Base-by-base conservation (phyloP, 2,329 filamentous ascomycete genomes). In the Bipolaris oryzae region DNA sequence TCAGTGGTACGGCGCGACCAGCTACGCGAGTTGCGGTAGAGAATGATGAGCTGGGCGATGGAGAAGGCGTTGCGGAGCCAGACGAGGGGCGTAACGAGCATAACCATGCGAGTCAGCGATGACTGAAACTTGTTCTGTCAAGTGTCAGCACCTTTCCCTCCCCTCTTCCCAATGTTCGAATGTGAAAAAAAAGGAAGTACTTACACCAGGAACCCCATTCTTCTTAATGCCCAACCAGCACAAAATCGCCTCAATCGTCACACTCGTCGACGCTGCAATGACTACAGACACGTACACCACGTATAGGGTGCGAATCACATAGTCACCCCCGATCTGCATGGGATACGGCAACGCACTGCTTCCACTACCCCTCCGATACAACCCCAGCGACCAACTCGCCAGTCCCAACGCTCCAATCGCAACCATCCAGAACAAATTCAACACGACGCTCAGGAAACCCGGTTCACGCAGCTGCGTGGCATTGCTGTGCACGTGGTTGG, bases 1-100 rank as follows among this genome's bases (percentile, higher is more conserved):
- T 60, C 58, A 37, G 62, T 66, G 15, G 63, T 64, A 10, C 56
- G 64, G 38, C 58, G 59, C 6, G 63, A 64, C 55, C 57, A 66
- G 21, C 34, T 39, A 31, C 55, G 60, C 9, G 53, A 42, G 45
- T 66, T 41, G 41, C 50, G 35, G 41, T 64, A 64, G 13, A 66
- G 42, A 31, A 64, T 45, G 5, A 66, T 57, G 15, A 62, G 33
- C 20, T 64, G 63, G 1, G 57, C 63, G 7, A 65, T 55, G 39
- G 43, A 62, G n/a, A 65, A 65, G 38, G 51, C 61, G 38, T 65
- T 65, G 48, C 62, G 62, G 21, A 46, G 10, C 52, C 53, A 65
- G 9, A 65, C 58, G 1, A 65, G 23, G 3, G 61, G 62, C 2
- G 62, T 51, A 0, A 65, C 56, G 15, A 62, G 52, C 44, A 63